Base-by-base conservation (phyloP, 139 green algal species). In the Chlorella sp. region DNA sequence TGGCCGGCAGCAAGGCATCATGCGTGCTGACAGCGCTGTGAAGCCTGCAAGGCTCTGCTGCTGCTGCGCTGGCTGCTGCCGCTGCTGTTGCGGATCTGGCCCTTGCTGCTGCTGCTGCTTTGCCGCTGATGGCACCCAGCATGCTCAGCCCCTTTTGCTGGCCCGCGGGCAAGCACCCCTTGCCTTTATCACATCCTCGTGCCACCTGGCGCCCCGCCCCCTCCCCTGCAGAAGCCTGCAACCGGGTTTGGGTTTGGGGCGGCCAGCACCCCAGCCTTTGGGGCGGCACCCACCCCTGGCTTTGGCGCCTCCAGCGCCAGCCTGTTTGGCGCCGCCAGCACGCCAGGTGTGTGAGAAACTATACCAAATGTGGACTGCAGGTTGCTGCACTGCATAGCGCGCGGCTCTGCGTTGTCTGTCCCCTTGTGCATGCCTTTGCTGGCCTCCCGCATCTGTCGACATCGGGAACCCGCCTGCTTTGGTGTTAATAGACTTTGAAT, bases 201-300 rank as follows among this genome's bases (percentile, higher is more conserved):
- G 34, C 18, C 75, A 42, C 48, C 71, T 32, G 14, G 11, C 32
- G 4, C 9, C 48, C 48, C 48, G 48, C 48, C 36, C 16, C 77
- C 37, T 4, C 21, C 77, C 16, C 48, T 75, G 48, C 48, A 86
- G 48, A 64, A 86, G 81, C 81, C 53, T 9, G 80, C 80, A 0
- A 39, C 80, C 48, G 80, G 37, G 0, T 95, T 95, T 85, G 93
- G 93, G 15, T 96, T 96, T 90, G 93, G 92, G 14, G 91, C 87
- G 0, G 57, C 91, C 60, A 92, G 75, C 24, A 85, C 94, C 2
- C 91, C 95, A 5, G 92, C 91, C 30, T 96, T 96, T 84, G 94
- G 92, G 19, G 92, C 88, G 0, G 42, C 75, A 15, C 77, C 86
- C 48, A 68, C 90, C 26, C 88, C 93, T 15, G 94, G 89, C 37